Conservation (phyloP, 352 stramenopile genomes). For the Vaucheria bursata region DNA sequence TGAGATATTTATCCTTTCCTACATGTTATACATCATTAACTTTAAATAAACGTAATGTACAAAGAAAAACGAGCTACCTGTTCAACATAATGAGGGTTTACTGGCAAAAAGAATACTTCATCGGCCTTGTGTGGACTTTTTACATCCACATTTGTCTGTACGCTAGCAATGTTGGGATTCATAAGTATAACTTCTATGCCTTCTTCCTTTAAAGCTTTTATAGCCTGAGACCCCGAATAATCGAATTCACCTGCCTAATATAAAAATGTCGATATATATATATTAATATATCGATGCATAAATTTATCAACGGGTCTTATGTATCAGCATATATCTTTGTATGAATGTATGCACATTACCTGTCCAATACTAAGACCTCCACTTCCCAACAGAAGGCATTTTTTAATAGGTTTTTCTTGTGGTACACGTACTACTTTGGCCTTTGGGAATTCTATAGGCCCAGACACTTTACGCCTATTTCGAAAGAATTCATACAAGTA, state of each 20-base stretch:
- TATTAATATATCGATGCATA: too few relatives aligned
- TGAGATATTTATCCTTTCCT: too few relatives aligned
- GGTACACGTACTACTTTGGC: not conserved
- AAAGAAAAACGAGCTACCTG: too few relatives aligned
- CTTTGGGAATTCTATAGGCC: conserved; percentile 62
- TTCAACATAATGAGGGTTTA: conserved; percentile 80
- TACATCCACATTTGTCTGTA: conserved; percentile 92
- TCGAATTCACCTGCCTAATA: conserved; percentile 84
- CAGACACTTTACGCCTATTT: conserved; percentile 61
- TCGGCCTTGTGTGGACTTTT: conserved; percentile 74
- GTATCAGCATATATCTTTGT: too few relatives aligned
- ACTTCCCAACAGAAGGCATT: conserved; percentile 90
- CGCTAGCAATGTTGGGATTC: conserved; percentile 97
- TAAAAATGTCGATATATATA: too few relatives aligned
- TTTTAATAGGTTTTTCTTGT: conserved; percentile 68
- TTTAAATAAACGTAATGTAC: too few relatives aligned
- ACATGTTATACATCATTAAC: too few relatives aligned
- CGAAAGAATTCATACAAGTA: too few relatives aligned
- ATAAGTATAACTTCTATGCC: conserved; percentile 94
- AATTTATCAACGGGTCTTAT: too few relatives aligned
- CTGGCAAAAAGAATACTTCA: conserved; percentile 94
- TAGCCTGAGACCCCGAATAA: conserved; percentile 92
- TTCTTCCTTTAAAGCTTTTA: conserved; percentile 89
- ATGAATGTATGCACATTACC: too few relatives aligned
- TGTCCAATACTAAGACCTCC: conserved; percentile 96